These are phyloP conservation scores for Lentinula sp. DNA, from an alignment of 768 basidiomycete genomes.

Conservation along the genomic window DNA sequence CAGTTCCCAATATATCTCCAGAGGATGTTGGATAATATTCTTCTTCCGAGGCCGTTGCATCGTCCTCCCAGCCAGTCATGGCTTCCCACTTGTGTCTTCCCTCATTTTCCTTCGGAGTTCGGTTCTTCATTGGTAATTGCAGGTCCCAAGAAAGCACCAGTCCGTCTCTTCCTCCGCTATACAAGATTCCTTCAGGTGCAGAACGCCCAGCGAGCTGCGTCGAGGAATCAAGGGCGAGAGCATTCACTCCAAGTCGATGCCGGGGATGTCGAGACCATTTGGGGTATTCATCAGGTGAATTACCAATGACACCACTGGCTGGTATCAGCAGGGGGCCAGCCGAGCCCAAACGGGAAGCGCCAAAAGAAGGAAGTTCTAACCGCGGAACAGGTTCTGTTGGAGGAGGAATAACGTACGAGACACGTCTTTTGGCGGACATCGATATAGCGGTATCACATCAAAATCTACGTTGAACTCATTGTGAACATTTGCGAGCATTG, in stretches of 20 bases:
- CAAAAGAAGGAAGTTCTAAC: constrained; percentile 67
- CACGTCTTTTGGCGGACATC: constrained; percentile 44
- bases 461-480: constrained; percentile 2
- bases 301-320: constrained; percentile 12
- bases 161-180: constrained; percentile 87
- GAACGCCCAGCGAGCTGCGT: constrained; percentile 65
- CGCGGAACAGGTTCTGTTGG: constrained; percentile 56
- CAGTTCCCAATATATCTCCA: constrained; percentile 76
- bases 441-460: constrained; percentile 1
- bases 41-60: constrained; percentile 56
- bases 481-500: constrained; percentile 1
- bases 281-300: constrained; percentile 15
- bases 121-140: constrained; percentile 54
- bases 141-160: constrained; percentile 87
- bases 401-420: constrained; percentile 85
- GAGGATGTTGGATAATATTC: constrained; percentile 64
- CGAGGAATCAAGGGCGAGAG: constrained; percentile 82
- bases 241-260: constrained; percentile 82
- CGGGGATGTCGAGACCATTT: constrained; percentile 49
- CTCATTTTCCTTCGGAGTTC: constrained; percentile 23
- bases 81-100: constrained; percentile 57
- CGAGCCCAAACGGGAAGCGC: constrained; percentile 56
- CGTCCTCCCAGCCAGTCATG: constrained; percentile 81
- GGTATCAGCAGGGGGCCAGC: constrained; percentile 62
- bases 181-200: constrained; percentile 80